Conservation (phyloP, 106 monocot genomes). For the Alisma plantagoaquatica region DNA sequence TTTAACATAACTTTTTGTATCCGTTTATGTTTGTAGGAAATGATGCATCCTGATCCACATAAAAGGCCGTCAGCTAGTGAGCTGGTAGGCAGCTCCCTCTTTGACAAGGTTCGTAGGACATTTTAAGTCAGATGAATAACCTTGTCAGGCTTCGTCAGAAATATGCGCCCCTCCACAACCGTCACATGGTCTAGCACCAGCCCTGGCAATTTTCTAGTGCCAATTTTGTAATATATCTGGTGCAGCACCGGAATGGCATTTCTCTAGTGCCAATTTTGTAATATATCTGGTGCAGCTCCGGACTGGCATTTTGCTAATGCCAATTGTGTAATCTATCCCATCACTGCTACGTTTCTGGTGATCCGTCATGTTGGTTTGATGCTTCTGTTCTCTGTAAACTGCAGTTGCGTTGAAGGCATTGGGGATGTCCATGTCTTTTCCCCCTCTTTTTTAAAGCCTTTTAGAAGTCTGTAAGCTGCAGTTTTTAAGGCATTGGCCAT, state of each 20-base stretch:
- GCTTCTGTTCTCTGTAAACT: too few species aligned
- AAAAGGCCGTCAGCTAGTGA: slow-evolving; percentile 84
- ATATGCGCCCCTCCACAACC: neutral
- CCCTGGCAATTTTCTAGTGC: neutral
- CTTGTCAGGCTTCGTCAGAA: too few species aligned
- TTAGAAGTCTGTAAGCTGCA: too few species aligned
- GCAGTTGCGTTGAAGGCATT: too few species aligned
- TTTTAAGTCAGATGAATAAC: too few species aligned
- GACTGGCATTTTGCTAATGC: too few species aligned
- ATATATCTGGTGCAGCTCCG: neutral
- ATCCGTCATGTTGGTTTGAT: too few species aligned
- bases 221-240: neutral
- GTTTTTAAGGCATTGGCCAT: too few species aligned
- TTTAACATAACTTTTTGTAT: neutral
- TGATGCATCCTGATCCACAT: slow-evolving; percentile 90
- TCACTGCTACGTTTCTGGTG: too few species aligned
- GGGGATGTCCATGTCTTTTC: too few species aligned
- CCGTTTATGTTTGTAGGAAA: slow-evolving; percentile 31
- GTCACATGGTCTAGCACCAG: neutral
- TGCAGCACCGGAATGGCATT: slow-evolving; percentile 1
- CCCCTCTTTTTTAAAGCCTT: too few species aligned
- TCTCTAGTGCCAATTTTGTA: slow-evolving; percentile 3
- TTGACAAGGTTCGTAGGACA: slow-evolving; percentile 28
- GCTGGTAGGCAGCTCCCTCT: slow-evolving; percentile 48
- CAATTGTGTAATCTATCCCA: too few species aligned